Base-by-base conservation (phyloP, 768 basidiomycete genomes). In the Termitomyces sp. region DNA sequence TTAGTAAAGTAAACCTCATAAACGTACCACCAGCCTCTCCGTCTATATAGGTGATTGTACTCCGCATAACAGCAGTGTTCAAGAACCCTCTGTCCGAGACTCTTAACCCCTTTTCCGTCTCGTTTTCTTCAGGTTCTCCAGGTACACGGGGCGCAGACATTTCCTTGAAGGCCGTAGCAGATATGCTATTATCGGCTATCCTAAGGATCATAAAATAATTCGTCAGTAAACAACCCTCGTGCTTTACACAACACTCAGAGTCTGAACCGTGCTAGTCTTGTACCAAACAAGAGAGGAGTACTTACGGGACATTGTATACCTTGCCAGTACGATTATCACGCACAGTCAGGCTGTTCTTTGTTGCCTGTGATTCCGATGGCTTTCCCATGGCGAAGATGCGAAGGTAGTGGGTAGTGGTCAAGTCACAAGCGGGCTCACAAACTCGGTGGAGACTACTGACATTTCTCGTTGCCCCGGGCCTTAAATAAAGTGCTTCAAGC, bases 21-120 rank as follows among this genome's bases (percentile, higher is more conserved):
- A 7, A 70, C 77, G 41, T 55, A 87, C 87, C 74, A 71, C 91
- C 92, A 36, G 81, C 86, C 18, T 94, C 90, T 44, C 94, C 94
- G 64, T 96, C 93, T 59, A 96, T 96, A 61, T 86, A 95, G 0
- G 93, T 94, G 62, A 96, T 94, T 63, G 81, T 71, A 60, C 89
- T 91, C 60, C 83, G 74, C 54, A 91, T 79, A 50, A 91, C 88
- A 43, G 89, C 89, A 6, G 90, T 92, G 59, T 92, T 91, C 67
- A 91, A 66, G 69, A 89, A 94, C 13, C 89, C 91, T 69, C 82
- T 84, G 73, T 93, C 91, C 23, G 82, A 72, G 16, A 94, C 83
- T 31, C 91, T 83, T 20, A 94, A 73, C 0, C 92, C 92, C 56
- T 85, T 89, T 69, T 86, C 80, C 0, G 89, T 86, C 72, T 92